Base-by-base conservation (phyloP, 1,139 yeast genomes). In the Scheffersomyces parashehatae region DNA sequence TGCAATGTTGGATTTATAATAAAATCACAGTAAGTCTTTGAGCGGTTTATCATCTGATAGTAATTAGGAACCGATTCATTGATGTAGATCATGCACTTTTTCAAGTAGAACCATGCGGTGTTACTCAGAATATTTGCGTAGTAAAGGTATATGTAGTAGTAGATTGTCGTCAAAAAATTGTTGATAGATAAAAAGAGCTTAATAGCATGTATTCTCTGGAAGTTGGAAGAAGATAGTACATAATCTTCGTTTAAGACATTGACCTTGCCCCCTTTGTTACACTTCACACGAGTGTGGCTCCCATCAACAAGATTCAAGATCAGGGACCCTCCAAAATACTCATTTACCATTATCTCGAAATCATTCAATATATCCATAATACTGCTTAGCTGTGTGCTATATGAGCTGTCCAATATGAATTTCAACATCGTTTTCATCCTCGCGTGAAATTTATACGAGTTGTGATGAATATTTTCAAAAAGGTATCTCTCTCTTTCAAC, bases 1-100 rank as follows among this genome's bases (percentile, higher is more conserved):
- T 73, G 67, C 28, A 77, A 51, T 2, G 63, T 52, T 2, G 81
- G 80, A 41, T 75, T 75, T 29, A 75, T 50, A 14, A 70, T 47
- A 58, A 68, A 62, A 45, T 75, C 80, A 50, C 70, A 68, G 26
- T 62, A 59, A 13, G 65, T 62, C 24, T 62, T 65, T 29, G 62
- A 57, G 43, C 62, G 62, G 20, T 68, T 67, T 38, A 70, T 52
- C 38, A 71, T 54, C 8, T 62, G 62, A 42, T 59, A 57, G 46
- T 67, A 70, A 44, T 65, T 64, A 0, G 74, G 75, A 70, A 71
- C 66, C 9, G 69, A 52, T 28, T 70, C 73, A 3, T 51, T 52
- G 5, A 61, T 59, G 29, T 61, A 55, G 28, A 66, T 62, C 29
- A 62, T 48, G 2, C 69, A 40, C 36, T 72, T 72, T 46, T 64